Evolutionary conservation across 306 rosid genomes (phyloP), one percentile per base, ranked within the genome.

Genomic region (Vigna reflexopilosa): DNA sequence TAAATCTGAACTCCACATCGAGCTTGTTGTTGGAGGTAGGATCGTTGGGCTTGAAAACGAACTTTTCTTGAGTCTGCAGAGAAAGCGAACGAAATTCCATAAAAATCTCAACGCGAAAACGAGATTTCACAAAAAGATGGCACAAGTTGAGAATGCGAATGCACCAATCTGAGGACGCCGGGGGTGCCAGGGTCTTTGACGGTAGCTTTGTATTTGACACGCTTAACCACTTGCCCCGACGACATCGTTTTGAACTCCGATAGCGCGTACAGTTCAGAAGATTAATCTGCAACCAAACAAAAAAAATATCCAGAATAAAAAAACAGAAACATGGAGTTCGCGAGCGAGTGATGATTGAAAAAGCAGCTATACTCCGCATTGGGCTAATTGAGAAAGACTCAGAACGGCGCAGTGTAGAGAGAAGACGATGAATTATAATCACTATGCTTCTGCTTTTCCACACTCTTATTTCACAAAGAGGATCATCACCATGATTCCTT

Each of bases 181-280:
- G 95, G 87, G 40, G 88, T 91, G 17, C 98, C 97, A 62, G 97
- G 89, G 83, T 90, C 97, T 82, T 87, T 94, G 55, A 88, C 77
- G 3, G 89, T 79, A 62, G 82, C 28, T 90, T 94, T 94, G 88
- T 90, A 94, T 67, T 87, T 92, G 57, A 91, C 97, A 73, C 95
- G 89, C 86, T 90, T 90, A 24, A 86, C 85, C 14, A 89, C 90
- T 80, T 88, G 87, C 49, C 84, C 75, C 1, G 81, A 73, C 51
- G 93, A 87, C 98, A 92, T 94, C 38, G 48, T 63, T 51, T 67
- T 24, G 2, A 44, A 40, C 49, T 75, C n/a, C 26, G 52, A 79
- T 54, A 22, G 34, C 71, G 19, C 47, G 51, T 68, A 44, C 47
- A 57, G 68, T 78, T 74, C 55, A 55, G 34, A 63, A 9, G 72